These are phyloP conservation scores for Neurospora crassa DNA, from an alignment of 2,329 filamentous ascomycete species.

Conservation along the genomic window DNA sequence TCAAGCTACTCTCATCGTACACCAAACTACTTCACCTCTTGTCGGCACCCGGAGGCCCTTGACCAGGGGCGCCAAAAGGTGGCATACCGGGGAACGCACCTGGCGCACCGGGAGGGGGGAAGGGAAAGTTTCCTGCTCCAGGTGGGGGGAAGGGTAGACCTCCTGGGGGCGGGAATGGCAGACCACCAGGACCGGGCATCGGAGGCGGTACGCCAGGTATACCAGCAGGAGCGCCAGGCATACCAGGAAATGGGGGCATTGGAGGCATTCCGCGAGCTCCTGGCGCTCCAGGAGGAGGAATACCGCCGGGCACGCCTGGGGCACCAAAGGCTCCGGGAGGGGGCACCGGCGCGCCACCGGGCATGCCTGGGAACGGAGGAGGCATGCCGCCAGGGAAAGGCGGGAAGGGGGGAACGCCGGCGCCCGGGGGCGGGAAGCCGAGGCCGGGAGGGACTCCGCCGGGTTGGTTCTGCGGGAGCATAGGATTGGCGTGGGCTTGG, in stretches of 20 bases:
- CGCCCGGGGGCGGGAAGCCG: slow-evolving; percentile 34
- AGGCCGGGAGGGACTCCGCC: slow-evolving; percentile 42
- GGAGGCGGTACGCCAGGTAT: slow-evolving; percentile 19
- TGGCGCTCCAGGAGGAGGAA: slow-evolving; percentile 1
- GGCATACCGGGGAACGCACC: slow-evolving; percentile 29
- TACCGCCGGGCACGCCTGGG: not conserved
- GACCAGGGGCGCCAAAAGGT: slow-evolving; percentile 26
- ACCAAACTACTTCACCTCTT: slow-evolving; percentile 23
- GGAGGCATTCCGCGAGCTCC: slow-evolving; percentile 14
- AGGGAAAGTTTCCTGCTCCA: slow-evolving; percentile 23
- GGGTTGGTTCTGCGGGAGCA: slow-evolving; percentile 63
- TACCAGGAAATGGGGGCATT: slow-evolving; percentile 25
- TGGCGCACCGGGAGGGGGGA: slow-evolving; percentile 17
- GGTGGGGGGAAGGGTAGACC: slow-evolving; percentile 42
- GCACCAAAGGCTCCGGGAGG: slow-evolving; percentile 9
- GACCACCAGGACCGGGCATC: slow-evolving; percentile 9
- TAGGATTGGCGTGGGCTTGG: slow-evolving; percentile 75
- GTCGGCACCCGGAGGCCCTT: slow-evolving; percentile 26
- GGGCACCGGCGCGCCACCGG: slow-evolving; percentile 12
- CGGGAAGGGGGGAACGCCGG: slow-evolving; percentile 13
- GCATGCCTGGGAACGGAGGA: slow-evolving; percentile 20
- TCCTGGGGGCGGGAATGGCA: slow-evolving; percentile 25
- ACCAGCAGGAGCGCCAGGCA: slow-evolving; percentile 10
- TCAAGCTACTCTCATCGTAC: not conserved
- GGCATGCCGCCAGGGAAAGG: slow-evolving; percentile 5